Percentiles rank a stretch among this genome's conserved stretches.
Evolutionary conservation across 352 stramenopile genomes (phyloP).

Genomic region (Pythium plurisporium): DNA sequence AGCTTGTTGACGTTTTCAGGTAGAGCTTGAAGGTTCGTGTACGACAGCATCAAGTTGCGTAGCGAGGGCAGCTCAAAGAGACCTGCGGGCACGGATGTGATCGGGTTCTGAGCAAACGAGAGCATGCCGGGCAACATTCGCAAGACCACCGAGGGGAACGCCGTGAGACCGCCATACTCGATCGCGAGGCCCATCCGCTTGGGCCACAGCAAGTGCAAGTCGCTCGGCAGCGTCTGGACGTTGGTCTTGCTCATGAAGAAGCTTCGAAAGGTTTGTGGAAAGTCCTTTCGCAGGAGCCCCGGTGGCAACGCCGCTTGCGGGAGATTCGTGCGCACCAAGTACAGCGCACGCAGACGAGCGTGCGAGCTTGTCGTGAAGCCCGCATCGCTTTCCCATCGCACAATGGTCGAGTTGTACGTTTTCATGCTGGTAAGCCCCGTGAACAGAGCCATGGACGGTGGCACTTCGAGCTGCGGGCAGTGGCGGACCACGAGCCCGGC

Average conservation of each 20-base stretch:
- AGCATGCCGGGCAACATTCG: neutral
- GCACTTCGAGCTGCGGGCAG: neutral
- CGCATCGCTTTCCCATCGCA: neutral
- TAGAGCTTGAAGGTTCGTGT: neutral
- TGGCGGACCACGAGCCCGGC: slow-evolving; percentile 6
- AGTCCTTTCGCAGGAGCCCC: neutral
- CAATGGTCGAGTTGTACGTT: slow-evolving; percentile 14
- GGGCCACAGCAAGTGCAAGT: neutral
- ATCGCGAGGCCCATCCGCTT: neutral
- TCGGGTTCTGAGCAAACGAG: neutral
- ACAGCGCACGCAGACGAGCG: neutral
- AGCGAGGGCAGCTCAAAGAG: slow-evolving; percentile 1
- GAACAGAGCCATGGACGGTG: neutral
- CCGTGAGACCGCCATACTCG: neutral
- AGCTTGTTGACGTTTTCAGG: neutral
- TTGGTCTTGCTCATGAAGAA: neutral
- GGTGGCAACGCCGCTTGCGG: neutral
- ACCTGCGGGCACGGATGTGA: neutral
- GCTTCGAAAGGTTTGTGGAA: neutral
- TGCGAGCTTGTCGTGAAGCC: neutral
- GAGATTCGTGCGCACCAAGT: slow-evolving; percentile 4
- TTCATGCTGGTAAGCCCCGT: neutral
- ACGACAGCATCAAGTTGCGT: neutral
- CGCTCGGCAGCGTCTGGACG: neutral
- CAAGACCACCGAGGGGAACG: neutral